phyloP scores from a whole-genome alignment of 139 green algal species.

The Pycnococcus provasolii region DNA sequence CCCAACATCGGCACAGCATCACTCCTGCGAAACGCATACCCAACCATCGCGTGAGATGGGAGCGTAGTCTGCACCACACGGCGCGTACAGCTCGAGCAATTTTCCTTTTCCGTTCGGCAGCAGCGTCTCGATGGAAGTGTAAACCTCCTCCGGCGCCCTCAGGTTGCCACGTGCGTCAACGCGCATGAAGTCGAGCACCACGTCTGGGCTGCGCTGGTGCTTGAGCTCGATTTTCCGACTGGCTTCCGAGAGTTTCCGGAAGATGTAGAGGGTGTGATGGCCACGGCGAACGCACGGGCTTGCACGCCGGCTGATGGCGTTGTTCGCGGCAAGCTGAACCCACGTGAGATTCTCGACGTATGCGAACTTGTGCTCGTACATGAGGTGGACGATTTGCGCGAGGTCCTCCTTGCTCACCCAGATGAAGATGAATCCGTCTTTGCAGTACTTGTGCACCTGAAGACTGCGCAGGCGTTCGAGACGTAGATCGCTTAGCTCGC shows the following conservation, averaged over 20 bases:
- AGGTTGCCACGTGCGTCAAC: slow-evolving; percentile 14
- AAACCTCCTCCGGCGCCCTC: slow-evolving; percentile 17
- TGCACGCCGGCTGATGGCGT: slow-evolving; percentile 43
- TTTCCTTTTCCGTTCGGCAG: slow-evolving; percentile 47
- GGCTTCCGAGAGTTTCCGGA: slow-evolving; percentile 35
- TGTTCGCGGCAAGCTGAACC: slow-evolving; percentile 60
- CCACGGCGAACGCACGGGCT: slow-evolving; percentile 36
- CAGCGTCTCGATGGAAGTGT: slow-evolving; percentile 63
- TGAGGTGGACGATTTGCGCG: slow-evolving; percentile 31
- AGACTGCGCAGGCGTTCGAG: too few relatives aligned
- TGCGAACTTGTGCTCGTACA: slow-evolving; percentile 47
- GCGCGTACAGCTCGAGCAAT: background rate
- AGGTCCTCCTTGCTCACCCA: slow-evolving; percentile 60
- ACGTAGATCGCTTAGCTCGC: too few relatives aligned
- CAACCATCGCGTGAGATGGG: too few relatives aligned
- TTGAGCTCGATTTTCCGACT: slow-evolving; percentile 73
- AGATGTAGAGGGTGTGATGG: slow-evolving; percentile 84
- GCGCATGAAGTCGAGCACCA: slow-evolving; percentile 64
- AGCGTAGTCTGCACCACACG: too few relatives aligned
- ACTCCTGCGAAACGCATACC: too few relatives aligned
- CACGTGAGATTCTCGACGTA: slow-evolving; percentile 93
- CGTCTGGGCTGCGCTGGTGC: slow-evolving; percentile 81
- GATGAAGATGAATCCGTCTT: slow-evolving; percentile 74
- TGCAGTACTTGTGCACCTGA: slow-evolving; percentile 39
- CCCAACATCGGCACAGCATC: too few relatives aligned